Conservation (phyloP, 768 basidiomycete species). For the Mycena chlorophos region DNA sequence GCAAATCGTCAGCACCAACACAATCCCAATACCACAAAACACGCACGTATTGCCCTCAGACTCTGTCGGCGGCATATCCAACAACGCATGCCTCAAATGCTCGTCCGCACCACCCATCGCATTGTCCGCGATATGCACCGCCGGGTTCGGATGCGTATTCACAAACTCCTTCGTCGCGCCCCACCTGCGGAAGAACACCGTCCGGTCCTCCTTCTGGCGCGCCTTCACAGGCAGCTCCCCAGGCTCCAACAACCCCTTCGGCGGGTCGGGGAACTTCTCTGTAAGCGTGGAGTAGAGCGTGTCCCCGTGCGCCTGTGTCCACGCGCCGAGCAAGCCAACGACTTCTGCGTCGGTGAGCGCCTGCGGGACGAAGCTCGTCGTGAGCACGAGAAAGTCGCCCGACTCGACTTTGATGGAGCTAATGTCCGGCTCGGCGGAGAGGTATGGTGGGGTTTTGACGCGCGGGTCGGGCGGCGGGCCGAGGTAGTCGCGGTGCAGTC, state of each 20-base stretch:
- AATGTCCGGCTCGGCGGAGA: slow-evolving; percentile 54
- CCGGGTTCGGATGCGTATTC: slow-evolving; percentile 31
- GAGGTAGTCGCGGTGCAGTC: slow-evolving; percentile 36
- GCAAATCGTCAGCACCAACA: too few species aligned
- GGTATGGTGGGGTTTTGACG: slow-evolving; percentile 46
- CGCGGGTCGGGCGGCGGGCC: slow-evolving; percentile 31
- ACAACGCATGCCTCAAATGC: slow-evolving; percentile 30
- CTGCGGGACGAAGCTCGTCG: slow-evolving; percentile 55
- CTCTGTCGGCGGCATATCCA: slow-evolving; percentile 30
- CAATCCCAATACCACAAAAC: too few species aligned
- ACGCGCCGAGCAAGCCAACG: slow-evolving; percentile 52
- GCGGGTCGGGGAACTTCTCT: neutral
- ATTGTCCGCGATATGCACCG: slow-evolving; percentile 41
- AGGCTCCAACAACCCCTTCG: slow-evolving; percentile 12
- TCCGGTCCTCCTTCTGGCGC: slow-evolving; percentile 22
- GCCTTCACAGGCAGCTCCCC: slow-evolving; percentile 17
- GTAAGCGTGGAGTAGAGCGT: neutral
- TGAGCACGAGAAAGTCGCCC: slow-evolving; percentile 56
- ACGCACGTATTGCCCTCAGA: slow-evolving; percentile 33
- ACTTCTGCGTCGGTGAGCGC: slow-evolving; percentile 54
- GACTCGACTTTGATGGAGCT: slow-evolving; percentile 42
- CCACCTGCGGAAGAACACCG: slow-evolving; percentile 31
- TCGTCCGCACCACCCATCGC: slow-evolving; percentile 40
- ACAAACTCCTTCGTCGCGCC: slow-evolving; percentile 31
- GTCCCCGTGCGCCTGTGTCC: slow-evolving; percentile 35